These are phyloP conservation scores for Vitis hybrid DNA, from an alignment of 177 flowering plant genomes.

Conservation along the genomic window DNA sequence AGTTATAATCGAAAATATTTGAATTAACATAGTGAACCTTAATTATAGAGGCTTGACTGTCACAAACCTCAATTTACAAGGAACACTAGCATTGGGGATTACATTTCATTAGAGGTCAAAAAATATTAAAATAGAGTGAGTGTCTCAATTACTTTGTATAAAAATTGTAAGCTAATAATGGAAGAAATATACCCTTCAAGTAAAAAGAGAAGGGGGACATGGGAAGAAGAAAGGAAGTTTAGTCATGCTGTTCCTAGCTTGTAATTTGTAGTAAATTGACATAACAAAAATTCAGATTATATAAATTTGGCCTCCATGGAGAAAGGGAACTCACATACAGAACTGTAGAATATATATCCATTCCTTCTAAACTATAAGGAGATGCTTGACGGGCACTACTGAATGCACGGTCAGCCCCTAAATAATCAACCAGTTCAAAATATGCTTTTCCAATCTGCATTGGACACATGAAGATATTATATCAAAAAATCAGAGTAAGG, in stretches of 20 bases:
- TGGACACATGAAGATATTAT: constrained; percentile 1
- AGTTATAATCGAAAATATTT: neutral
- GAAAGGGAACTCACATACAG: constrained; percentile 68
- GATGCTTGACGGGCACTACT: constrained; percentile 74
- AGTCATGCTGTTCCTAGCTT: neutral
- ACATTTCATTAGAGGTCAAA: too few relatives aligned
- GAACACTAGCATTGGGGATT: too few relatives aligned
- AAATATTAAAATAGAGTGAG: too few relatives aligned
- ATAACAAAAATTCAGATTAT: neutral
- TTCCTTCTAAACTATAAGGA: constrained; percentile 91
- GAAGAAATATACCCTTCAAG: too few relatives aligned
- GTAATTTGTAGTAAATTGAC: neutral
- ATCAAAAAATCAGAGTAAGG: neutral
- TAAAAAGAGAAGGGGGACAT: neutral
- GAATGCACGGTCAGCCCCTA: constrained; percentile 91
- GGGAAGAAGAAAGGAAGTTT: neutral
- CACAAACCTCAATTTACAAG: too few relatives aligned
- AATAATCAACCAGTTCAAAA: constrained; percentile 87
- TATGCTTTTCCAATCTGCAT: constrained; percentile 93
- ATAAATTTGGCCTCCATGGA: neutral
- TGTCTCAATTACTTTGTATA: too few relatives aligned
- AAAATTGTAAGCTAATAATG: too few relatives aligned
- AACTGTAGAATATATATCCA: constrained; percentile 96
- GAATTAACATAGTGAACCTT: too few relatives aligned
- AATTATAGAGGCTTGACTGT: too few relatives aligned